Evolutionary conservation across 352 stramenopile species (phyloP).

Genomic region (Phytopythium helicoides): DNA sequence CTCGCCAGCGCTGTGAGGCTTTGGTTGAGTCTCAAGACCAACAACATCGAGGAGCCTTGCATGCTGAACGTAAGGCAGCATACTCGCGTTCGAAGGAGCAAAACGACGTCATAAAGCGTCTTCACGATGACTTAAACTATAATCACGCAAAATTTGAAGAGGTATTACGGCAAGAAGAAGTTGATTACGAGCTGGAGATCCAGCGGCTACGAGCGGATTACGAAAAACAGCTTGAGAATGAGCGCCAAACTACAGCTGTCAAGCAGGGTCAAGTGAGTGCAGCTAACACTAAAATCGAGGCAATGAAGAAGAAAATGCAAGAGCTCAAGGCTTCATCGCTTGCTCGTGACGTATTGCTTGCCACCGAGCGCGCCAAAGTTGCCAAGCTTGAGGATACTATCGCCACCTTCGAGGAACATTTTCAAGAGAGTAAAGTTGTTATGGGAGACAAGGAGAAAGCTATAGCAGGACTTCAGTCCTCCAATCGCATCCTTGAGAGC

Average conservation of each 20-base stretch:
- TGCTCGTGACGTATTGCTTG: constrained; percentile 63
- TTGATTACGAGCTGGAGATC: constrained; percentile 79
- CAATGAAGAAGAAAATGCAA: constrained; percentile 82
- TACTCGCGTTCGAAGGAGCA: constrained; percentile 75
- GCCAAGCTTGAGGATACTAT: constrained; percentile 60
- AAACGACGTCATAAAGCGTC: constrained; percentile 78
- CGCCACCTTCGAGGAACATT: constrained; percentile 70
- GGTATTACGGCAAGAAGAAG: constrained; percentile 76
- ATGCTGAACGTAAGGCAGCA: constrained; percentile 60
- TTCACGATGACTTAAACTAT: constrained; percentile 84
- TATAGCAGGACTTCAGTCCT: constrained; percentile 61
- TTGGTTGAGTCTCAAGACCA: constrained; percentile 82
- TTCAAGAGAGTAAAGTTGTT: constrained; percentile 61
- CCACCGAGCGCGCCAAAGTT: constrained; percentile 69
- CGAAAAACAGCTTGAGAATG: constrained; percentile 58
- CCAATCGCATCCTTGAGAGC: constrained; percentile 78
- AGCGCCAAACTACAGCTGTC: constrained; percentile 76
- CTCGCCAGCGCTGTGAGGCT: constrained; percentile 86
- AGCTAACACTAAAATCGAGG: constrained; percentile 79
- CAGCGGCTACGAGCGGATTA: constrained; percentile 52
- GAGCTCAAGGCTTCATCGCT: constrained; percentile 74
- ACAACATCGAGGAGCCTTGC: constrained; percentile 53
- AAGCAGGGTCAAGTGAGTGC: constrained; percentile 80
- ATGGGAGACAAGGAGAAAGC: constrained; percentile 74
- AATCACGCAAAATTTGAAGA: constrained; percentile 87